Base-by-base conservation (phyloP, 2,329 filamentous ascomycete genomes). In the Mariannaea sp. region DNA sequence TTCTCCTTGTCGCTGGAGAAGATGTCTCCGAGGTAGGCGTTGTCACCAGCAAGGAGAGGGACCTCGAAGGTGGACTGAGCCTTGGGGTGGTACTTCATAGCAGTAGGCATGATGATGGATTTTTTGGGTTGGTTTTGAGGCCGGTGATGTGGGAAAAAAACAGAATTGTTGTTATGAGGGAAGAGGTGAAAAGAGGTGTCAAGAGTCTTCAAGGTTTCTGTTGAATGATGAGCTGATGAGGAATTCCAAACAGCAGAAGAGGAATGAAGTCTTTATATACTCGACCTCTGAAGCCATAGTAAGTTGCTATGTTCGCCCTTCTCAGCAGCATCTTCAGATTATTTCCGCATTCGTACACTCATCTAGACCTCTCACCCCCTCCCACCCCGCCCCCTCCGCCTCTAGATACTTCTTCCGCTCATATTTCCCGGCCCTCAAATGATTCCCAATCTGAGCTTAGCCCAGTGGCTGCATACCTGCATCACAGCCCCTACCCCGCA, bases 11-110 rank as follows among this genome's bases (percentile, higher is more conserved):
- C 78, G 50, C 79, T 84, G 3, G 79, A 79, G 60, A 76, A 75
- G 22, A 88, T 73, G 63, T 89, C 86, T 35, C 84, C 85, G 3
- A 89, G 77, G 67, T 77, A 89, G 24, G 84, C 85, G 65, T 89
- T 89, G 57, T 87, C 82, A 62, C 86, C 85, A 29, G 84, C 82
- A 56, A 89, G 84, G 41, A 86, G 77, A 5, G 84, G 85, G 3
- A 84, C 84, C 64, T 86, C 82, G 72, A 81, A 87, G 32, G 72
- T 75, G 20, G 75, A 77, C 67, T 87, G 83, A 1, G 83, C 83
- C 65, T 84, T 77, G 44, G 77, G 65, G 68, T 78, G 81, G 71
- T 87, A 78, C 45, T 73, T 75, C 68, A 83, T 77, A 46, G 69
- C 62, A 24, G 22, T 22, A 36, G 72, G 49, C 72, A 73, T 76